Evolutionary conservation across 2,329 filamentous ascomycete genomes (phyloP).

Genomic region (Hymenoscyphus repandus): DNA sequence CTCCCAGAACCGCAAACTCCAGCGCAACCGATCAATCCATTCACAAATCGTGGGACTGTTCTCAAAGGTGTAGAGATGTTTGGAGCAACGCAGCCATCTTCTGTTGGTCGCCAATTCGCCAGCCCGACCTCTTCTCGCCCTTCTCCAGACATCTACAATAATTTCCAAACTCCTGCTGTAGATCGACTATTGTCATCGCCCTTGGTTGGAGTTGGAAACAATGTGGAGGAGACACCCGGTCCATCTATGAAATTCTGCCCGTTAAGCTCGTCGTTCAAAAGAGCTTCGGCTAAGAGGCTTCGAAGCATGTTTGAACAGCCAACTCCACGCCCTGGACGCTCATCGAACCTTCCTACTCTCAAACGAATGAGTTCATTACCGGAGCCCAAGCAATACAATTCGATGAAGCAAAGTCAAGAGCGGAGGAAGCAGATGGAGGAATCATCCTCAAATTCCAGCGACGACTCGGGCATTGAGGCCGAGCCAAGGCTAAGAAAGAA

Average conservation of each 20-base stretch:
- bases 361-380: slow-evolving; percentile 3
- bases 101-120: slow-evolving; percentile 17
- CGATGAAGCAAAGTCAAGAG: slow-evolving; percentile 29
- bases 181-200: slow-evolving; percentile 20
- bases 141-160: slow-evolving; percentile 26
- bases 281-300: no score
- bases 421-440: slow-evolving; percentile 7
- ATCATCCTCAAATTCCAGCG: slow-evolving; percentile 7
- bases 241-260: no score
- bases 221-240: slow-evolving; percentile 7
- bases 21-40: slow-evolving; percentile 28
- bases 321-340: background rate
- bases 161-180: slow-evolving; percentile 17
- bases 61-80: slow-evolving; percentile 28
- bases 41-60: slow-evolving; percentile 26
- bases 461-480: slow-evolving; percentile 23
- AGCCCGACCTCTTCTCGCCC: slow-evolving; percentile 28
- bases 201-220: slow-evolving; percentile 1
- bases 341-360: background rate
- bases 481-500: background rate
- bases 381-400: slow-evolving; percentile 23
- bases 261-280: no score
- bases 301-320: slow-evolving; percentile 8
- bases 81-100: slow-evolving; percentile 29
- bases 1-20: slow-evolving; percentile 27